Conservation (phyloP, 2,329 filamentous ascomycete species). For the Orbilia ellipsospora region DNA sequence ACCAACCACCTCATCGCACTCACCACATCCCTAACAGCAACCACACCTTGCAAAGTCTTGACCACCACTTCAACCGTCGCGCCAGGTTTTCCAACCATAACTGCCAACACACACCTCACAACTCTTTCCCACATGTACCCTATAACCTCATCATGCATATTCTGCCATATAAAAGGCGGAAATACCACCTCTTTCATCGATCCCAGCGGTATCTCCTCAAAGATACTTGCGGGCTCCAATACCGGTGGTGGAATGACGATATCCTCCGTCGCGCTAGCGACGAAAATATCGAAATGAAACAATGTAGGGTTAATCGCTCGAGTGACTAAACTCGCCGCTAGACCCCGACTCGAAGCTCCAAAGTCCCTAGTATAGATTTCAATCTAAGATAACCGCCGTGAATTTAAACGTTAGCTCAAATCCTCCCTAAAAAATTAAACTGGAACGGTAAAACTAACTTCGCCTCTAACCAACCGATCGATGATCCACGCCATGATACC, state of each 20-base stretch:
- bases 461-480: conserved; percentile 43
- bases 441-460: conserved; percentile 11
- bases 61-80: conserved; percentile 7
- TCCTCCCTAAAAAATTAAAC: background rate
- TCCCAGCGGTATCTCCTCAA: conserved; percentile 29
- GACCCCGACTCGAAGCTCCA: conserved; percentile 27
- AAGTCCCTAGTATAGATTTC: conserved; percentile 47
- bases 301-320: conserved; percentile 46
- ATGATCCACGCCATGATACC: conserved; percentile 48
- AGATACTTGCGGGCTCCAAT: conserved; percentile 27
- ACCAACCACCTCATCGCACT: conserved; percentile 40
- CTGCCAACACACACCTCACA: conserved; percentile 41
- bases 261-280: conserved; percentile 1
- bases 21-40: conserved; percentile 37
- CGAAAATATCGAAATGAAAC: conserved; percentile 49
- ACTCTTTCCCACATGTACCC: conserved; percentile 47
- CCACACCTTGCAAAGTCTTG: conserved; percentile 38
- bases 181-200: conserved; percentile 48
- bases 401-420: background rate
- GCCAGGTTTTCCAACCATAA: conserved; percentile 47
- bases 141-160: conserved; percentile 52
- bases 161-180: conserved; percentile 52
- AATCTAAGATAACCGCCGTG: conserved; percentile 22
- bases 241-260: conserved; percentile 17
- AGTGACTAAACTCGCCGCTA: conserved; percentile 43